Base-by-base conservation (phyloP, 2,329 filamentous ascomycete species). In the Sporothrix inflata region DNA sequence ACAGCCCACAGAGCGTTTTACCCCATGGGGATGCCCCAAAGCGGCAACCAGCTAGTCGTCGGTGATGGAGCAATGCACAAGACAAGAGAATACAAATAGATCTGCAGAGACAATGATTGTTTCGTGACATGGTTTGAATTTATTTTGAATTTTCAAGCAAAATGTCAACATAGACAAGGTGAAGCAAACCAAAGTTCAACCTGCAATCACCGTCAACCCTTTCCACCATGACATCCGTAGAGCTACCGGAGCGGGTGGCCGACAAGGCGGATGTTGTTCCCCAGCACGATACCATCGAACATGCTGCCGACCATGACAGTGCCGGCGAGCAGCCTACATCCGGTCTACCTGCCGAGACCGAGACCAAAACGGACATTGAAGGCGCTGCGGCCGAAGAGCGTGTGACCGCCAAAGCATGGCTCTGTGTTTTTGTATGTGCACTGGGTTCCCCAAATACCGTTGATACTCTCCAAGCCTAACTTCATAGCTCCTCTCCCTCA, bases 221-320 rank as follows among this genome's bases (percentile, higher is more conserved):
- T 6, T 4, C 9, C 21, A 34, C 16, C 8, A 66, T 66, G 42
- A 34, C 63, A 47, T 30, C 63, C n/a, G 21, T 47, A 6, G 61
- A 49, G 11, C 61, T 53, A 7, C 14, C 45, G 0, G 27, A 51
- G 21, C 53, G 16, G 42, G 34, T 30, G 6, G 45, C 19, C 47
- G 34, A n/a, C 77, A 70, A 70, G 24, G 67, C 38, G 1, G 51
- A 60, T 34, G 30, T 34, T 14, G 21, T 53, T n/a, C 3, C 67
- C 5, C 16, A 87, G 86, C 83, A 82, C 84, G 79, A 79, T 83
- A 79, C n/a, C 3, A 57, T 69, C 34, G 49, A 69, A 21, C 9
- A 69, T 45, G 30, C 34, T 19, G 21, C 8, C 19, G 24, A 14
- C 3, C 4, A 65, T 7, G 60, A 65, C 38, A 65, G 60, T 19